Evolutionary conservation across 1,284 basidiomycete genomes (phyloP).

Genomic region (Coniophora puteana): DNA sequence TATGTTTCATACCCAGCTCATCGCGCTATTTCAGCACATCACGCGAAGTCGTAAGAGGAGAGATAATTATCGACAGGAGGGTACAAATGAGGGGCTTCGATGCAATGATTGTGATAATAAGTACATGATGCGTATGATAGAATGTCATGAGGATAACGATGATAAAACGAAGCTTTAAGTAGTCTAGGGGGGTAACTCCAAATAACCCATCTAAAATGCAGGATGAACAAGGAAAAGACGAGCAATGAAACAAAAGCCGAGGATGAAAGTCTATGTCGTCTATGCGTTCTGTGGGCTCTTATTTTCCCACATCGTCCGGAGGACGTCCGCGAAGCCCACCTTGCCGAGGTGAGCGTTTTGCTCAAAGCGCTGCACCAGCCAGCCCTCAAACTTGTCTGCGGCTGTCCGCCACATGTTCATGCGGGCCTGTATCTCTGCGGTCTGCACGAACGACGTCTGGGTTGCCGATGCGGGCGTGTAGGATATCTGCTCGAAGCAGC

Average conservation of each 20-base stretch:
- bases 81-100: no score
- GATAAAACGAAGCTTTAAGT: constrained; percentile 16
- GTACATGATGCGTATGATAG: constrained; percentile 25
- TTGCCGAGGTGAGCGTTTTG: constrained; percentile 86
- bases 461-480: constrained; percentile 68
- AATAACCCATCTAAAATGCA: constrained; percentile 9
- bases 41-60: no score
- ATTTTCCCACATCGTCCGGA: constrained; percentile 69
- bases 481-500: constrained; percentile 86
- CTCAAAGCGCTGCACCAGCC: constrained; percentile 82
- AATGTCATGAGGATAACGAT: constrained; percentile 24
- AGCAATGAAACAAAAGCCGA: not conserved
- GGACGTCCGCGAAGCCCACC: constrained; percentile 82
- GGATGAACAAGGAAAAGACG: constrained; percentile 4
- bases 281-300: constrained; percentile 35
- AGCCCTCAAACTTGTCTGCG: constrained; percentile 78
- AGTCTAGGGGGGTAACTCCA: constrained; percentile 17
- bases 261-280: constrained; percentile 14
- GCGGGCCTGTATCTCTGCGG: constrained; percentile 82
- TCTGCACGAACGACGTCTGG: constrained; percentile 71
- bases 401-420: constrained; percentile 75
- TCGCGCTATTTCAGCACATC: no score
- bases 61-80: no score
- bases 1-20: constrained; percentile 6
- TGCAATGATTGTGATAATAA: constrained; percentile 3